Conservation (phyloP, 2,329 filamentous ascomycete species). For the Botrytis deweyae region DNA sequence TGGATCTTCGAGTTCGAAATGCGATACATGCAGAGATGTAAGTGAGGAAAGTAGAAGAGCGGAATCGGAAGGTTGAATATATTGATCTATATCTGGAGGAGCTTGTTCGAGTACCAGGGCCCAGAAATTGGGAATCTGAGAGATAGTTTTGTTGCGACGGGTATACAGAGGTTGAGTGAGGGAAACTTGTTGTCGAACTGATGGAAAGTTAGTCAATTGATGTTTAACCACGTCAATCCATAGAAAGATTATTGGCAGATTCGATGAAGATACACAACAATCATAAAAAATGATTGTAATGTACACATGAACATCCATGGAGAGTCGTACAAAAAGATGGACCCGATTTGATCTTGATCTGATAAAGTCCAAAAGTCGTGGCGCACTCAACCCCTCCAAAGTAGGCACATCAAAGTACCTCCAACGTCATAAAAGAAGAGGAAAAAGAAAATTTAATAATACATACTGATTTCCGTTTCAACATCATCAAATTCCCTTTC, state of each 20-base stretch:
- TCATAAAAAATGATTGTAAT: background rate
- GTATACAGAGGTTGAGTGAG: constrained; percentile 70
- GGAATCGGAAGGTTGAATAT: constrained; percentile 79
- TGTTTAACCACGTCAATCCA: background rate
- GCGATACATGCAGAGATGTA: constrained; percentile 67
- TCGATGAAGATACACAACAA: accelerated
- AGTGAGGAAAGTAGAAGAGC: constrained; percentile 69
- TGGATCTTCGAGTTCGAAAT: constrained; percentile 70
- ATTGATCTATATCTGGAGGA: constrained; percentile 82
- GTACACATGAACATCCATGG: background rate
- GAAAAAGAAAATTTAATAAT: constrained; percentile 40
- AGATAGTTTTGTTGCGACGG: constrained; percentile 69
- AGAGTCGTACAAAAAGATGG: background rate
- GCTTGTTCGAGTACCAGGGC: constrained; percentile 87
- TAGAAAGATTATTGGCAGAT: background rate
- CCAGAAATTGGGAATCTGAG: constrained; percentile 87
- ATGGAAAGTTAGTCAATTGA: background rate
- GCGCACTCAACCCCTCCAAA: constrained; percentile 17
- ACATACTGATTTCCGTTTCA: constrained; percentile 74
- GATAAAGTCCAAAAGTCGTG: constrained; percentile 2
- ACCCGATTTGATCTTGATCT: constrained; percentile 18
- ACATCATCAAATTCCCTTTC: constrained; percentile 82
- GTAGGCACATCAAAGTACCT: background rate
- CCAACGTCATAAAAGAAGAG: background rate
- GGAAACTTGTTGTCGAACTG: constrained; percentile 71